Evolutionary conservation across 768 basidiomycete species (phyloP), one percentile per base, ranked within the genome.

Genomic region (Leccinellum albellum): DNA sequence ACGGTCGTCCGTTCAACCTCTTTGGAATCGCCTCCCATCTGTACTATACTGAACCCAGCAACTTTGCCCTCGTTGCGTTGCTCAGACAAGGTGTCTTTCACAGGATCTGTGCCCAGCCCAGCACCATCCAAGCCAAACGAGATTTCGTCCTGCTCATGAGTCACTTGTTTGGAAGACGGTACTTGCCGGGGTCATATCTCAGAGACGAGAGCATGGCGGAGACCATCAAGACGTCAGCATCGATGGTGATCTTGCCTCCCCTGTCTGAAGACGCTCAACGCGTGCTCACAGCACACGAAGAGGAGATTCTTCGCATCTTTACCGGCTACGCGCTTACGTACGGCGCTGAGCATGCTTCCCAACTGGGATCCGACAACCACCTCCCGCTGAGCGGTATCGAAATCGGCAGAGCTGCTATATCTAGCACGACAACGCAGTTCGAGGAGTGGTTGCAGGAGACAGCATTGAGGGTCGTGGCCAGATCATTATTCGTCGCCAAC

Each of bases 1-100:
- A 70, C 17, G 88, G 88, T 17, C 78, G 73, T 42, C 85, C 84
- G 0, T 76, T 85, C 63, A 81, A 85, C 57, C 70, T 86, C 6
- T 82, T 80, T 56, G 79, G 76, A 0, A 71, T 85, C 12, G 79
- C 80, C 0, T 74, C 81, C 1, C 83, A 82, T 58, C 71, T 85
- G 29, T 84, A 84, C 48, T 84, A 86, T 62, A 81, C 82, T 1
- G 87, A 89, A 66, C 87, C 88, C 1, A 82, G 79, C 71, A 89
- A 88, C 68, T 76, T 89, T 37, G 87, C 87, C 0, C 70, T 89
- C 2, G 80, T 86, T 12, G 66, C 77, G 1, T 75, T 89, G 15
- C 69, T 89, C 44, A 80, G 80, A 33, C 72, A 72, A 4, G 87
- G 87, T 8, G 76, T 82, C 49, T 54, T 89, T 10, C 88, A 88